These are phyloP conservation scores for Phenoliferia sp. DNA, from an alignment of 1,284 basidiomycete genomes.

Conservation along the genomic window DNA sequence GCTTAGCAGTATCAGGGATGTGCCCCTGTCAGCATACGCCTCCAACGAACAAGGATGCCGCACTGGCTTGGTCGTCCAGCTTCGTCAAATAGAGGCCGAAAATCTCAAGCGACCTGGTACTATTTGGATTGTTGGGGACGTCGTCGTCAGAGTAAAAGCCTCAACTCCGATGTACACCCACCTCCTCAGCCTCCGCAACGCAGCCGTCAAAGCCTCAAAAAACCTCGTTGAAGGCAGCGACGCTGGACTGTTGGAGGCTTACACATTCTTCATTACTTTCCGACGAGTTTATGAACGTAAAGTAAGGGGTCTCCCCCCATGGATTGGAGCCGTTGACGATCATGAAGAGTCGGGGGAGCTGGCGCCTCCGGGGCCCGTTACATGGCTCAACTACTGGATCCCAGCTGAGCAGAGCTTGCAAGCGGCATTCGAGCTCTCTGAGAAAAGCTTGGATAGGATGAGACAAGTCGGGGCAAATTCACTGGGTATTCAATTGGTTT, in stretches of 20 bases:
- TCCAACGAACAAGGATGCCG: neutral
- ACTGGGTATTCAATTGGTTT: too few species aligned
- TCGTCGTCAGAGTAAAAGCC: neutral
- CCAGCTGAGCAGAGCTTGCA: too few species aligned
- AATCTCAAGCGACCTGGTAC: neutral
- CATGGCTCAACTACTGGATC: too few species aligned
- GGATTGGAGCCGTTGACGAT: neutral
- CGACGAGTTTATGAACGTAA: neutral
- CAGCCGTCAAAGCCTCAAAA: neutral
- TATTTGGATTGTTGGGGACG: neutral
- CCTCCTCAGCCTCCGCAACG: neutral
- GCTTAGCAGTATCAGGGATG: neutral
- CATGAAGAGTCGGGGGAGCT: too few species aligned
- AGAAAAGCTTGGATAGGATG: too few species aligned
- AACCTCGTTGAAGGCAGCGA: neutral
- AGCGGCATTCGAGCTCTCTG: too few species aligned
- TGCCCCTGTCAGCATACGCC: neutral
- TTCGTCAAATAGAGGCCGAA: neutral
- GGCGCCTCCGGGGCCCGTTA: too few species aligned
- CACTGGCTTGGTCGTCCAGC: neutral
- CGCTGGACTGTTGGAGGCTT: neutral
- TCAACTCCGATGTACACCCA: neutral
- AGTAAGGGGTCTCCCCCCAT: neutral
- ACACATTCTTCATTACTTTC: neutral
- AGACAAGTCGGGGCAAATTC: too few species aligned